Conservation (phyloP, 805 yeast genomes). For the Candida anglica region DNA sequence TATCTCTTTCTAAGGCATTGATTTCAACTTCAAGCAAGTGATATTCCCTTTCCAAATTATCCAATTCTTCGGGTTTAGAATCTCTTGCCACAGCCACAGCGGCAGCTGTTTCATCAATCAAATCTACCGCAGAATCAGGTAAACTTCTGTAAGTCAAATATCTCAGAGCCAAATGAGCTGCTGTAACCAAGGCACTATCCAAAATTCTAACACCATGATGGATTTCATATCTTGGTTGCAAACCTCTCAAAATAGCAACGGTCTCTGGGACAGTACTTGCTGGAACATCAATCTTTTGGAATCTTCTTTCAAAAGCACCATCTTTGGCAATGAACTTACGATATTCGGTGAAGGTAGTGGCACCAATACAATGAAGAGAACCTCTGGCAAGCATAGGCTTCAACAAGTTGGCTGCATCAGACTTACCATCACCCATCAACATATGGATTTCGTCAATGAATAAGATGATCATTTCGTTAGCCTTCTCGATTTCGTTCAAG, state of each 20-base stretch:
- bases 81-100: conserved; percentile 98
- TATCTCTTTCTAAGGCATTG: conserved; percentile 94
- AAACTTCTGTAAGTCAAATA: conserved; percentile 91
- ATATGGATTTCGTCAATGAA: conserved; percentile 98
- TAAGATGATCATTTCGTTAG: conserved; percentile 78
- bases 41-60: conserved; percentile 86
- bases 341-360: conserved; percentile 94
- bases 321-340: conserved; percentile 90
- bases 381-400: conserved; percentile 98
- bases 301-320: conserved; percentile 98
- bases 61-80: conserved; percentile 95
- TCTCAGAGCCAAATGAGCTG: conserved; percentile 92
- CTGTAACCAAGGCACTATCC: conserved; percentile 90
- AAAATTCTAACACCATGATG: conserved; percentile 97
- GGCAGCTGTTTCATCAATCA: conserved; percentile 95
- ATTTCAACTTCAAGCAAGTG: conserved; percentile 93
- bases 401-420: conserved; percentile 93
- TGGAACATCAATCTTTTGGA: conserved; percentile 93
- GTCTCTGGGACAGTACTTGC: conserved; percentile 93
- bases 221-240: conserved; percentile 91
- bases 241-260: conserved; percentile 92
- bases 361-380: conserved; percentile 94
- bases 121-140: conserved; percentile 96
- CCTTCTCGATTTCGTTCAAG: conserved; percentile 85
- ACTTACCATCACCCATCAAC: conserved; percentile 99